Conservation (phyloP, 192 early-diverging fungal species). For the Coemansia sp. region DNA sequence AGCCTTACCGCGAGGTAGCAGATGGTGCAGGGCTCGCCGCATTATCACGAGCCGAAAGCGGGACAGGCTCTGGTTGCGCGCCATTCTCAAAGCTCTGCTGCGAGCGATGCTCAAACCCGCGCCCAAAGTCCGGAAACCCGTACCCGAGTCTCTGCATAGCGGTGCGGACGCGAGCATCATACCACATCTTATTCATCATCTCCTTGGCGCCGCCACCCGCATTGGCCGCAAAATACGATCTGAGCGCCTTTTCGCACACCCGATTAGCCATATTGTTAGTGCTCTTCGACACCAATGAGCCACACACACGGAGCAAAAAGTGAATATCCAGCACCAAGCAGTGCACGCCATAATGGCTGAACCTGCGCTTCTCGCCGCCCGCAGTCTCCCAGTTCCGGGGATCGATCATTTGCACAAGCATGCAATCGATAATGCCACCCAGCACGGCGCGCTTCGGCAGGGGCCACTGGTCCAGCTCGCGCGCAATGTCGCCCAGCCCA, state of each 20-base stretch:
- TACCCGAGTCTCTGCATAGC: conserved; percentile 46
- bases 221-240: conserved; percentile 38
- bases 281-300: conserved; percentile 53
- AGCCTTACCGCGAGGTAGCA: background rate
- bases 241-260: conserved; percentile 55
- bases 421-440: conserved; percentile 45
- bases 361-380: conserved; percentile 26
- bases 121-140: conserved; percentile 47
- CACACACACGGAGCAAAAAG: conserved; percentile 52
- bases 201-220: conserved; percentile 1
- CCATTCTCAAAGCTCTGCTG: conserved; percentile 49
- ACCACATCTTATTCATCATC: conserved; percentile 53
- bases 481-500: conserved; percentile 27
- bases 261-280: conserved; percentile 55
- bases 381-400: conserved; percentile 46
- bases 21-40: background rate
- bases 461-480: conserved; percentile 52
- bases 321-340: conserved; percentile 53
- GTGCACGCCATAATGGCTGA: conserved; percentile 53
- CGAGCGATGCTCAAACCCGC: conserved; percentile 51
- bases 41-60: background rate
- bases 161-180: conserved; percentile 40
- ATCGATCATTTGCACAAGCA: conserved; percentile 54
- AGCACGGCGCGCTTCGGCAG: conserved; percentile 47
- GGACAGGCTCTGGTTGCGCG: background rate